These are phyloP conservation scores for Anthracocystis panici-leucophaei DNA, from an alignment of 1,284 basidiomycete genomes.

Conservation along the genomic window DNA sequence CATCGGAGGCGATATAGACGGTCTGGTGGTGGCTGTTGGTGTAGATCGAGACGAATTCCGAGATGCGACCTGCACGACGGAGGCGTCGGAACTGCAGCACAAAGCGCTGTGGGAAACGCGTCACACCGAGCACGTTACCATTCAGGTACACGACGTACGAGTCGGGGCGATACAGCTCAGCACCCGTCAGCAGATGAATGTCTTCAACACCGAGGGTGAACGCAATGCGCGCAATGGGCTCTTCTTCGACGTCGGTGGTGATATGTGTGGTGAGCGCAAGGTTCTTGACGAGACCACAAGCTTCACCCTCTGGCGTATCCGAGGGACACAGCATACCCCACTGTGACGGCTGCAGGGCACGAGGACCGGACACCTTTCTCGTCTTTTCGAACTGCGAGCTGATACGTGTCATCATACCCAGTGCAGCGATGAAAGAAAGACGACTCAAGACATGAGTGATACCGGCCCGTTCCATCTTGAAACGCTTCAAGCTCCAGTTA, in stretches of 20 bases:
- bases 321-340: conserved; percentile 99
- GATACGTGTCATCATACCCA: conserved; percentile 99
- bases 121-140: conserved; percentile 93
- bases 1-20: conserved; percentile 97
- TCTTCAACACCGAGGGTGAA: conserved; percentile 98
- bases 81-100: conserved; percentile 91
- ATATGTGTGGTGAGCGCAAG: conserved; percentile 99
- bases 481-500: conserved; percentile 98
- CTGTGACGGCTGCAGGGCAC: conserved; percentile 96
- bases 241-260: conserved; percentile 98
- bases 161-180: conserved; percentile 90
- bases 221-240: conserved; percentile 87
- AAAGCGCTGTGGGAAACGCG: conserved; percentile 85
- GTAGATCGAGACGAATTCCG: conserved; percentile 97
- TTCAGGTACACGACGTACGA: conserved; percentile 98
- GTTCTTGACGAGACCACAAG: conserved; percentile 98
- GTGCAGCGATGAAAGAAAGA: conserved; percentile 93
- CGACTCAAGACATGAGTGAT: conserved; percentile 99
- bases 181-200: conserved; percentile 90
- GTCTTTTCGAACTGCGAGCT: conserved; percentile 99
- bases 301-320: conserved; percentile 99
- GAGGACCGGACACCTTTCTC: conserved; percentile 95
- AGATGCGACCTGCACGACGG: conserved; percentile 88
- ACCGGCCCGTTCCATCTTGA: conserved; percentile 99
- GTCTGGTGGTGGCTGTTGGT: conserved; percentile 95